Conservation (phyloP, 768 basidiomycete genomes). For the Mycena indigotica region DNA sequence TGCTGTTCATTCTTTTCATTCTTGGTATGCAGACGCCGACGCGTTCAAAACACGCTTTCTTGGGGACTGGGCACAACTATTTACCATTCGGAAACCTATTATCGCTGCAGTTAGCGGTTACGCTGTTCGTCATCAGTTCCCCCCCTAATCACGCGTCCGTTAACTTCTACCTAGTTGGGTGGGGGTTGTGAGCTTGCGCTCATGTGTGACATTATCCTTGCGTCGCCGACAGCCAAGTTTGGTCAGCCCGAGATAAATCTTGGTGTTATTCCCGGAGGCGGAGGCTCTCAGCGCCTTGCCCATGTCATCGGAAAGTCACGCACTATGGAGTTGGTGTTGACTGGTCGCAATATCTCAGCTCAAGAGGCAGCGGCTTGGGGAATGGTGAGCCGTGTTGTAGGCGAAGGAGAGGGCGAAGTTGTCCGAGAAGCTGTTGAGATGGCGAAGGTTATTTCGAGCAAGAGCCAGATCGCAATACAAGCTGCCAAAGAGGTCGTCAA, state of each 20-base stretch:
- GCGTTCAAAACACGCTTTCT: constrained; percentile 87
- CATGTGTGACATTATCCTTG: constrained; percentile 95
- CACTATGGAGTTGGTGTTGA: constrained; percentile 92
- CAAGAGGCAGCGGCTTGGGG: constrained; percentile 87
- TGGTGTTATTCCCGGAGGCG: constrained; percentile 92
- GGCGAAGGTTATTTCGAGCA: constrained; percentile 76
- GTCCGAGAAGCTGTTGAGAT: constrained; percentile 85
- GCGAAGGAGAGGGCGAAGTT: constrained; percentile 74
- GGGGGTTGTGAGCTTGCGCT: constrained; percentile 97
- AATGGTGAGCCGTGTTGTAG: constrained; percentile 79
- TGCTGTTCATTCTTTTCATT: not conserved
- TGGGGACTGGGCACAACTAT: constrained; percentile 77
- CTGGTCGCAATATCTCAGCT: constrained; percentile 80
- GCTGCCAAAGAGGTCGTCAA: constrained; percentile 95
- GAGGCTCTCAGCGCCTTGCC: constrained; percentile 90
- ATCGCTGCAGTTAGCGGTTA: constrained; percentile 96
- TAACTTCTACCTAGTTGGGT: constrained; percentile 70
- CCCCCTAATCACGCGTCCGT: not conserved
- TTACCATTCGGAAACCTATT: constrained; percentile 83
- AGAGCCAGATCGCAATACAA: constrained; percentile 80
- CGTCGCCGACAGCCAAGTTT: constrained; percentile 86
- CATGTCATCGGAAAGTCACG: constrained; percentile 87
- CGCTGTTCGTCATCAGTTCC: constrained; percentile 60
- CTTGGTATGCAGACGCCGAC: constrained; percentile 67
- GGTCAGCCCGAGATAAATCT: constrained; percentile 97